A percentile compares a stretch with the other conserved stretches of the same genome.
Conservation (phyloP, 768 basidiomycete species). For the Leucosporidium yakuticum region DNA sequence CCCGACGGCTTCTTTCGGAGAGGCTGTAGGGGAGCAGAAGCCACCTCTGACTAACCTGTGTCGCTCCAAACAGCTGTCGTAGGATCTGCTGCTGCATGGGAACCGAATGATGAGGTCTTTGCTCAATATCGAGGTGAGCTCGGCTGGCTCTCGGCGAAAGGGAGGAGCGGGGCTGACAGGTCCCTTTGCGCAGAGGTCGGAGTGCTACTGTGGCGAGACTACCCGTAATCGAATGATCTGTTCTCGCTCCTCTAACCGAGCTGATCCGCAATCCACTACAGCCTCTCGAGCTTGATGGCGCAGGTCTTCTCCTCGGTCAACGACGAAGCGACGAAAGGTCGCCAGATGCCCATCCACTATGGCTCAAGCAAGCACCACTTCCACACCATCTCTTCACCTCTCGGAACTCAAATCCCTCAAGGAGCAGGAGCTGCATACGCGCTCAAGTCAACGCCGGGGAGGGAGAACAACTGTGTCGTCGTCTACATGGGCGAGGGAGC, state of each 20-base stretch:
- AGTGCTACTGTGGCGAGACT: conserved; percentile 81
- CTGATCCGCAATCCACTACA: background rate
- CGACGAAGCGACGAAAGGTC: conserved; percentile 62
- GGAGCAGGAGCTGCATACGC: conserved; percentile 91
- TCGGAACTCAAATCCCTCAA: conserved; percentile 82
- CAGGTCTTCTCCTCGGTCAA: conserved; percentile 85
- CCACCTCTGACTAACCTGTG: background rate
- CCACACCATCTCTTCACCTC: conserved; percentile 86
- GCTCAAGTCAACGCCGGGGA: conserved; percentile 64
- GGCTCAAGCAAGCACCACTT: conserved; percentile 78
- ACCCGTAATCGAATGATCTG: conserved; percentile 43
- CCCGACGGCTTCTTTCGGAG: conserved; percentile 45
- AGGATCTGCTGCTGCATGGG: conserved; percentile 71
- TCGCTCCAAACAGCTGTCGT: conserved; percentile 15
- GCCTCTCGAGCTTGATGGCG: conserved; percentile 70
- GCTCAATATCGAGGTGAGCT: conserved; percentile 80
- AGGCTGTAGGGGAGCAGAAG: conserved; percentile 65
- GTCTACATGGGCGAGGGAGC: conserved; percentile 90
- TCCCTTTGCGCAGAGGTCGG: conserved; percentile 47
- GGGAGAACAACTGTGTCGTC: conserved; percentile 67
- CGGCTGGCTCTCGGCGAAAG: background rate
- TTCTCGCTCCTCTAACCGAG: background rate
- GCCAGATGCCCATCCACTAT: conserved; percentile 58
- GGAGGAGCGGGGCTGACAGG: too few relatives aligned
- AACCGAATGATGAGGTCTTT: conserved; percentile 78